phyloP scores from a whole-genome alignment of 805 yeast species.

The Nakazawaea populi region DNA sequence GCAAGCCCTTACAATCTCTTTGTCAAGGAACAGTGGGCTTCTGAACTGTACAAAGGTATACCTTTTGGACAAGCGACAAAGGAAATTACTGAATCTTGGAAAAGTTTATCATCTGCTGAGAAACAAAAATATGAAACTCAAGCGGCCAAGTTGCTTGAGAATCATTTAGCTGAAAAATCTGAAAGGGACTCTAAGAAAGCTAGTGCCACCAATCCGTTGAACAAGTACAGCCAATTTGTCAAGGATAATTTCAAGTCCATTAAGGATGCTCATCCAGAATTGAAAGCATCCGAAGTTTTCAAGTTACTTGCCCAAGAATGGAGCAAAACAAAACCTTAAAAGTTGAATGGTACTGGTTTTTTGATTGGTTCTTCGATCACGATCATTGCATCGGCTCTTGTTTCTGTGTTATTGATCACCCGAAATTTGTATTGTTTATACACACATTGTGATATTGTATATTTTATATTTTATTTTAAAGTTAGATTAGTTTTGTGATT shows the following conservation, averaged over 20 bases:
- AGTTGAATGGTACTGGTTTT: neutral
- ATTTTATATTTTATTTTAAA: no score
- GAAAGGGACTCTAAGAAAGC: neutral
- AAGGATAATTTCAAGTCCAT: conserved; percentile 2
- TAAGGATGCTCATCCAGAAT: neutral
- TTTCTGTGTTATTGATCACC: no score
- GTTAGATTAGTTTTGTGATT: no score
- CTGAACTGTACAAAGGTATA: no score
- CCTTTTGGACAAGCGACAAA: no score
- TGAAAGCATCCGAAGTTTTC: neutral
- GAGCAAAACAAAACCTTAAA: neutral
- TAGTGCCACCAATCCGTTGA: no score
- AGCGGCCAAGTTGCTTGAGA: neutral
- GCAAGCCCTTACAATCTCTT: neutral
- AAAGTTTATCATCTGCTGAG: neutral
- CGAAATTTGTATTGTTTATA: no score
- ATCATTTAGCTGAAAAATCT: neutral
- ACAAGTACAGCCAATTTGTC: neutral
- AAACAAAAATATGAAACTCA: neutral
- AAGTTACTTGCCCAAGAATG: conserved; percentile 4
- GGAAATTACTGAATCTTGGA: neutral
- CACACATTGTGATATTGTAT: no score
- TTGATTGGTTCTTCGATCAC: no score
- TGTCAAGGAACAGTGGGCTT: neutral
- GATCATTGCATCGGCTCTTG: no score